Percentiles rank a stretch among this genome's conserved stretches.
These are phyloP conservation scores for Beauveria varroae DNA, from an alignment of 2,329 filamentous ascomycete genomes.

Conservation along the genomic window DNA sequence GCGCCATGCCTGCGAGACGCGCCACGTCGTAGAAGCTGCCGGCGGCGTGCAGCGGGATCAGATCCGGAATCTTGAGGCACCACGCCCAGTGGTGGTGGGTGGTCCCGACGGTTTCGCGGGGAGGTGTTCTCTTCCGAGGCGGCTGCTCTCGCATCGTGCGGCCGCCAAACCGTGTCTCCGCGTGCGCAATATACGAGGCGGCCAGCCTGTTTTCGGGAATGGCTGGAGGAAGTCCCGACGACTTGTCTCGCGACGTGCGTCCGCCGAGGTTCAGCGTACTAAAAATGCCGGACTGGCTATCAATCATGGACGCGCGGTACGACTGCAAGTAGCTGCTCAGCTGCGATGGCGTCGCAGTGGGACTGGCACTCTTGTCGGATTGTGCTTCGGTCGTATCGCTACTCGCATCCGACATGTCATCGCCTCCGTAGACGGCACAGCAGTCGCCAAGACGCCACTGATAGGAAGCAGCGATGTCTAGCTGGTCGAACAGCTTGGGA, in stretches of 20 bases:
- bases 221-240: neutral
- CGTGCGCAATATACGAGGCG: neutral
- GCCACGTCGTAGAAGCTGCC: constrained; percentile 2
- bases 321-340: neutral
- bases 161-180: neutral
- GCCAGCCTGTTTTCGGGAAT: neutral
- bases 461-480: neutral
- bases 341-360: neutral
- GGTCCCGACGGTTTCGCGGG: neutral
- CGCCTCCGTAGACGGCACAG: neutral
- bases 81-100: constrained; percentile 1
- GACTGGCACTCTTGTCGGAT: neutral
- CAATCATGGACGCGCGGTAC: constrained; percentile 1
- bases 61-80: neutral
- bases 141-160: neutral
- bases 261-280: neutral
- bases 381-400: neutral
- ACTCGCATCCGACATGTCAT: neutral
- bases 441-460: constrained; percentile 1
- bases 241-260: neutral
- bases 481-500: neutral
- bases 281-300: neutral
- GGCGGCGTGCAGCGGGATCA: neutral
- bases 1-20: neutral
- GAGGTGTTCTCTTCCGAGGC: neutral